A percentile compares a stretch with the other conserved stretches of the same genome.
Evolutionary conservation across 176 grass and related monocot genomes (phyloP).

Genomic region (Metroxylon sagu): DNA sequence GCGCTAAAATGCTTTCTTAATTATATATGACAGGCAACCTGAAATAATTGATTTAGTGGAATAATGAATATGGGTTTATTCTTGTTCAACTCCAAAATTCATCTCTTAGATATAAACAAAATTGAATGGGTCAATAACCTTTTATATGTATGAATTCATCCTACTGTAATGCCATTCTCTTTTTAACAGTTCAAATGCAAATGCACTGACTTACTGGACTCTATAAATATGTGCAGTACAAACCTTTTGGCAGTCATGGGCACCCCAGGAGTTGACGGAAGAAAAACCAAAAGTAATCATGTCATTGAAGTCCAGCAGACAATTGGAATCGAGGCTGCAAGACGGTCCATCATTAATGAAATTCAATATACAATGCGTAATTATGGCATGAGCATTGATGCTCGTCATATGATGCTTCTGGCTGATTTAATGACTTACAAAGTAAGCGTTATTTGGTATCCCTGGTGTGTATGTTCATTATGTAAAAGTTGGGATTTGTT

Average conservation of each 20-base stretch:
- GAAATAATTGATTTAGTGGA: no score
- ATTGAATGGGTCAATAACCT: no score
- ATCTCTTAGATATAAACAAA: no score
- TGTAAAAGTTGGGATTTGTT: background rate
- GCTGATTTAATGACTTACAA: constrained; percentile 99
- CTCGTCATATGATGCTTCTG: constrained; percentile 93
- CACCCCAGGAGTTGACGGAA: constrained; percentile 60
- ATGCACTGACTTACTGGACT: background rate
- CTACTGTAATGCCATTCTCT: background rate
- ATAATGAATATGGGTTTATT: no score
- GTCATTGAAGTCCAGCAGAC: constrained; percentile 70
- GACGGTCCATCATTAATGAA: constrained; percentile 67
- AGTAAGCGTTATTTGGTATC: constrained; percentile 20
- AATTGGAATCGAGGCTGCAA: constrained; percentile 85
- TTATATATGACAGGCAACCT: no score
- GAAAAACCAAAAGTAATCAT: constrained; percentile 71
- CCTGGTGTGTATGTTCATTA: background rate
- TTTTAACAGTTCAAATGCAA: constrained; percentile 1
- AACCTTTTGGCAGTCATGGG: constrained; percentile 90
- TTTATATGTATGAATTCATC: no score
- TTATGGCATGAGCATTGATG: constrained; percentile 87
- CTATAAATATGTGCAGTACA: constrained; percentile 30
- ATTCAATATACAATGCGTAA: constrained; percentile 60
- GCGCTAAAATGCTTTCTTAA: no score
- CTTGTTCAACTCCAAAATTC: no score